Evolutionary conservation across 2,329 filamentous ascomycete species (phyloP).

Genomic region (Aspergillus sp.): DNA sequence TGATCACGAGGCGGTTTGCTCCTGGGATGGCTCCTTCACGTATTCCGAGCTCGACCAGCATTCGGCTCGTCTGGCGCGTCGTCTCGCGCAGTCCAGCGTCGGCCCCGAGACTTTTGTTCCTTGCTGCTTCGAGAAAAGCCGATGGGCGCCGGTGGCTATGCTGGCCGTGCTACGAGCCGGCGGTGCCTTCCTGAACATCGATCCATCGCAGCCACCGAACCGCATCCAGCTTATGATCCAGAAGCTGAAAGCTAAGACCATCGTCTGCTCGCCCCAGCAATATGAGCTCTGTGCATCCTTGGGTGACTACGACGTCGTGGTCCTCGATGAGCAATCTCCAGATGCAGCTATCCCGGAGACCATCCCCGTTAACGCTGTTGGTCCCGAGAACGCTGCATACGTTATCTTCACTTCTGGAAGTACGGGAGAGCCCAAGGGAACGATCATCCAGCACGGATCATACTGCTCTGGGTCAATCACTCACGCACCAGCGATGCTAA

Average conservation of each 20-base stretch:
- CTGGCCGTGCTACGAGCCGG: constrained; percentile 12
- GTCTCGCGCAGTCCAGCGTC: constrained; percentile 1
- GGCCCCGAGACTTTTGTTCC: constrained; percentile 10
- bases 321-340: constrained; percentile 1
- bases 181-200: constrained; percentile 13
- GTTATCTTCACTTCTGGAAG: constrained; percentile 16
- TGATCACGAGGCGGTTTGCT: constrained; percentile 7
- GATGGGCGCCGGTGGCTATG: constrained; percentile 10
- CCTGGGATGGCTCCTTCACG: constrained; percentile 16
- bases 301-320: constrained; percentile 3
- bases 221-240: constrained; percentile 12
- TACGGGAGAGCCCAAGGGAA: constrained; percentile 15
- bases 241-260: constrained; percentile 6
- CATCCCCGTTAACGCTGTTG: background rate
- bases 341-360: background rate
- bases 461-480: constrained; percentile 12
- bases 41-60: constrained; percentile 13
- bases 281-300: constrained; percentile 7
- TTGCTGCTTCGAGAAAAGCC: constrained; percentile 12
- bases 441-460: constrained; percentile 8
- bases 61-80: constrained; percentile 5
- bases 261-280: constrained; percentile 11
- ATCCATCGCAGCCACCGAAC: constrained; percentile 10
- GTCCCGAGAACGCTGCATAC: constrained; percentile 10
- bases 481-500: constrained; percentile 31